A percentile compares a stretch with the other conserved stretches of the same genome.
phyloP scores from a whole-genome alignment of 345 rosid genomes.

The Conringia planisiliqua region DNA sequence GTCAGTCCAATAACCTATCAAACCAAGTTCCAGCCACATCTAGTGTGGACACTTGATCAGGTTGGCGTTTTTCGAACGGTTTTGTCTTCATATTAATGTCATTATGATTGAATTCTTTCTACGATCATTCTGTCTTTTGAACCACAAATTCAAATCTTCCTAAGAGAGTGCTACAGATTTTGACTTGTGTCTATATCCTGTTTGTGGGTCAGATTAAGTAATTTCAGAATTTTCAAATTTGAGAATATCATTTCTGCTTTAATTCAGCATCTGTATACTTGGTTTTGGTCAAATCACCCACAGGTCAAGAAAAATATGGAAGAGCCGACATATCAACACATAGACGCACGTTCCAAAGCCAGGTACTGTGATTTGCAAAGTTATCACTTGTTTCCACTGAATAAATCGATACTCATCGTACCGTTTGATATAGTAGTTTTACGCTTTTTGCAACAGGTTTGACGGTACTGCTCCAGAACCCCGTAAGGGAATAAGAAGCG shows the following conservation, averaged over 20 bases:
- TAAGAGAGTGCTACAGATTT: background rate
- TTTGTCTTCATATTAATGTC: background rate
- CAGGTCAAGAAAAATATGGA: constrained; percentile 62
- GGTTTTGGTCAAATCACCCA: constrained; percentile 25
- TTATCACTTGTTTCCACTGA: background rate
- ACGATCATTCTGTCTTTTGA: background rate
- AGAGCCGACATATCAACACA: constrained; percentile 43
- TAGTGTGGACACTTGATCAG: constrained; percentile 91
- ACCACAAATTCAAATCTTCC: background rate
- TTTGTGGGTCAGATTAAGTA: background rate
- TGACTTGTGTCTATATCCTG: background rate
- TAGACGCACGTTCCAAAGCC: constrained; percentile 88
- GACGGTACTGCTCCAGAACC: constrained; percentile 92
- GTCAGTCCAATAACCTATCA: constrained; percentile 77
- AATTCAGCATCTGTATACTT: background rate
- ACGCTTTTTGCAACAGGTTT: constrained; percentile 50
- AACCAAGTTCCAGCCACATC: constrained; percentile 83
- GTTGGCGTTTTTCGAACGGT: constrained; percentile 34
- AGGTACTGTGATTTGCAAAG: constrained; percentile 45
- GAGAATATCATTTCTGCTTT: background rate
- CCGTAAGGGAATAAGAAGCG: constrained; percentile 88
- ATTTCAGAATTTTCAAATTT: background rate
- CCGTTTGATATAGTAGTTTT: background rate
- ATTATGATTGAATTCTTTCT: background rate
- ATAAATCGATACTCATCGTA: background rate